Percentiles rank a stretch among this genome's conserved stretches.
These are phyloP conservation scores for Spathaspora hagerdaliae DNA, from an alignment of 805 yeast genomes.

Conservation along the genomic window DNA sequence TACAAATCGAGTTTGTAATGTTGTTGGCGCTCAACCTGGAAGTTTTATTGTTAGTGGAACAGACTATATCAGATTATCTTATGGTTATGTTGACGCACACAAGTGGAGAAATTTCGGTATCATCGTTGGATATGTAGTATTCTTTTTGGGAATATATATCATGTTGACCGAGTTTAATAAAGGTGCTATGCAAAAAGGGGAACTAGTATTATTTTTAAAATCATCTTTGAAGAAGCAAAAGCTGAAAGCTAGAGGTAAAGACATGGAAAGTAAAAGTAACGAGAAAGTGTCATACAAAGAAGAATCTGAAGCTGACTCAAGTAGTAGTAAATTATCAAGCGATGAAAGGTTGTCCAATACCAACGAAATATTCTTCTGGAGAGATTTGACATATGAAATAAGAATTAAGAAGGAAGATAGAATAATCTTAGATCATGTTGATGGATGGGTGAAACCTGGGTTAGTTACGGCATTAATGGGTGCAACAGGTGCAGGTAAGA, in stretches of 20 bases:
- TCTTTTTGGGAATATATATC: constrained; percentile 33
- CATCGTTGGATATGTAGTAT: constrained; percentile 45
- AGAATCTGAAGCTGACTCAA: constrained; percentile 17
- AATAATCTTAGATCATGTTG: constrained; percentile 31
- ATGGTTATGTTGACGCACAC: constrained; percentile 50
- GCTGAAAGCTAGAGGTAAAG: constrained; percentile 15
- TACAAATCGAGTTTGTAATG: constrained; percentile 49
- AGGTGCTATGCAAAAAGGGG: constrained; percentile 44
- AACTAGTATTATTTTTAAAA: constrained; percentile 24
- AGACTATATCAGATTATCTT: constrained; percentile 46
- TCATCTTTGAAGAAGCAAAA: constrained; percentile 26
- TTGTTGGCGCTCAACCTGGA: constrained; percentile 60
- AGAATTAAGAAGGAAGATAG: constrained; percentile 30
- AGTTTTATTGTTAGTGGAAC: constrained; percentile 52
- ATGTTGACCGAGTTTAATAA: constrained; percentile 32
- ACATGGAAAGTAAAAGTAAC: constrained; percentile 12
- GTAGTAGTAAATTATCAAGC: constrained; percentile 3
- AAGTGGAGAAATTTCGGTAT: constrained; percentile 81
- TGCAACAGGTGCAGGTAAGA: constrained; percentile 83
- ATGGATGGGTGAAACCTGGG: constrained; percentile 79
- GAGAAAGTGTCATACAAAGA: constrained; percentile 26
- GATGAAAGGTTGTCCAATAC: constrained; percentile 4
- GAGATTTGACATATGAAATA: constrained; percentile 30
- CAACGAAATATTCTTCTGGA: constrained; percentile 35
- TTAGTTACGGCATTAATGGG: constrained; percentile 81